Conservation (phyloP, 352 stramenopile species). For the Pythium periplocum region DNA sequence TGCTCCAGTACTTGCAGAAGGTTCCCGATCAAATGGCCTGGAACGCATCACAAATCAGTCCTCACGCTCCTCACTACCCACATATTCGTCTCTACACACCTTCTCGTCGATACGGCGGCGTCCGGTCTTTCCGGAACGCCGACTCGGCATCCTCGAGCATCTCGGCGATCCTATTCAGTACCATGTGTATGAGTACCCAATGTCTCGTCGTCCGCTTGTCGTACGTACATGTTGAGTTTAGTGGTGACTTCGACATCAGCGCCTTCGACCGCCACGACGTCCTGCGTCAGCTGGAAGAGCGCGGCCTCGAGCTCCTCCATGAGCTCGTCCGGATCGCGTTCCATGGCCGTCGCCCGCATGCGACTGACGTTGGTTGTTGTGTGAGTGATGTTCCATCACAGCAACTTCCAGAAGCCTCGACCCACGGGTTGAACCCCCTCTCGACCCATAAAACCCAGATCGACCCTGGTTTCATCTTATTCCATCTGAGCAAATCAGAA, state of each 20-base stretch:
- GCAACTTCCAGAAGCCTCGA: not conserved
- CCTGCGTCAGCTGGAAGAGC: conserved; percentile 61
- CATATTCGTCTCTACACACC: conserved; percentile 21
- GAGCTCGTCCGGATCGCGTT: conserved; percentile 33
- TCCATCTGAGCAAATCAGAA: no score
- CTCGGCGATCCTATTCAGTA: conserved; percentile 53
- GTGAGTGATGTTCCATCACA: not conserved
- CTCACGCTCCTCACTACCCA: no score
- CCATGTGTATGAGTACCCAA: not conserved
- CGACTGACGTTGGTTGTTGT: no score
- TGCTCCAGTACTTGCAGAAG: conserved; percentile 75
- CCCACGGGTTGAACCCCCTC: not conserved
- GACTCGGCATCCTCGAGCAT: conserved; percentile 73
- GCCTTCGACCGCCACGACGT: conserved; percentile 49
- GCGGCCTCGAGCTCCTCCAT: conserved; percentile 50
- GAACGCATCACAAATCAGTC: not conserved
- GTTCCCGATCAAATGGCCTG: conserved; percentile 75
- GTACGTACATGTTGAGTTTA: conserved; percentile 72
- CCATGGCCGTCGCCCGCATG: conserved; percentile 2
- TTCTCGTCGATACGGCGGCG: conserved; percentile 65
- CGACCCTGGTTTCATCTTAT: no score
- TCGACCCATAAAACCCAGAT: not conserved
- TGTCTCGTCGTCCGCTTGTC: not conserved
- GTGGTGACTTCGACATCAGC: conserved; percentile 55
- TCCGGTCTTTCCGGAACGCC: conserved; percentile 68